Evolutionary conservation across 176 grass and related monocot genomes (phyloP).

Genomic region (Musa troglodytarum): DNA sequence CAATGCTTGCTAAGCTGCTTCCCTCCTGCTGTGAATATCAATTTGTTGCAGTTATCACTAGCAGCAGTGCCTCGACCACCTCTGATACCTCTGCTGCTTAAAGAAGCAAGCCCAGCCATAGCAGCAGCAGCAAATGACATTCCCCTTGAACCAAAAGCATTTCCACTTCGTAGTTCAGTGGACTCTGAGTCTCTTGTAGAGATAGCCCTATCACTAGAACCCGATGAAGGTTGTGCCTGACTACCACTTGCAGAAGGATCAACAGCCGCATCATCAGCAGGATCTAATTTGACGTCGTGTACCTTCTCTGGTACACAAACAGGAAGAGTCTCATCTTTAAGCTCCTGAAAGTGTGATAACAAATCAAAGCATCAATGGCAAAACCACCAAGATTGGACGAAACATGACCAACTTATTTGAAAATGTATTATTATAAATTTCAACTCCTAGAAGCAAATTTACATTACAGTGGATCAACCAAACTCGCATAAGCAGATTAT

Average conservation of each 20-base stretch:
- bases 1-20: constrained; percentile 74
- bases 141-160: constrained; percentile 56
- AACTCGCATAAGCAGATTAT: background rate
- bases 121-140: constrained; percentile 88
- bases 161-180: constrained; percentile 45
- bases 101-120: constrained; percentile 76
- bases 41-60: constrained; percentile 45
- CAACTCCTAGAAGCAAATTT: too few relatives aligned
- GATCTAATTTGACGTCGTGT: constrained; percentile 71
- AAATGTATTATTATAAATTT: too few relatives aligned
- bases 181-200: constrained; percentile 28
- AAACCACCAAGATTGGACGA: background rate
- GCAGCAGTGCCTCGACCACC: constrained; percentile 41
- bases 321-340: constrained; percentile 58
- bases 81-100: constrained; percentile 50
- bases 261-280: constrained; percentile 42
- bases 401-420: background rate
- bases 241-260: constrained; percentile 39
- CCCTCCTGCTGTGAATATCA: constrained; percentile 65
- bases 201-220: constrained; percentile 35
- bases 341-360: constrained; percentile 39
- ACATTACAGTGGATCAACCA: too few relatives aligned
- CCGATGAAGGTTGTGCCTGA: constrained; percentile 43
- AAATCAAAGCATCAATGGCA: constrained; percentile 1
- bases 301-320: constrained; percentile 49